Evolutionary conservation across 768 basidiomycete species (phyloP).

Genomic region (Boletales sp.): DNA sequence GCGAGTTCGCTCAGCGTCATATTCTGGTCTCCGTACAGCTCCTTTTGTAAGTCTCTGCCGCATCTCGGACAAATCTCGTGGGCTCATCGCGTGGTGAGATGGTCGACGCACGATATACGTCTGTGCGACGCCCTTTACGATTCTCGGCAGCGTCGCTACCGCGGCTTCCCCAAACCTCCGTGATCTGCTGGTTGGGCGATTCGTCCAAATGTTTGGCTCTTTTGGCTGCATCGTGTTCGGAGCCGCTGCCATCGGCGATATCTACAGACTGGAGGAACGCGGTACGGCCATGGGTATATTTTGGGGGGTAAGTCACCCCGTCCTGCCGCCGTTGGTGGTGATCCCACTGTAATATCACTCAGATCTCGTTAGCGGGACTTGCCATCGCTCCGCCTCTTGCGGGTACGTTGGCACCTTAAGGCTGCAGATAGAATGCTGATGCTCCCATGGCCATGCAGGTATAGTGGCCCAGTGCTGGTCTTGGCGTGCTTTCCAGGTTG

Average conservation of each 20-base stretch:
- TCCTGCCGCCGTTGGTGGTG: neutral
- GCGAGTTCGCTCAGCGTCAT: slow-evolving; percentile 44
- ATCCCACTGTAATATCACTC: neutral
- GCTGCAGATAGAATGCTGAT: neutral
- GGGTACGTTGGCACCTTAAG: slow-evolving; percentile 30
- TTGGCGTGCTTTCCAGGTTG: slow-evolving; percentile 59
- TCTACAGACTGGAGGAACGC: slow-evolving; percentile 61
- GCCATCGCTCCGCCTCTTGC: slow-evolving; percentile 59
- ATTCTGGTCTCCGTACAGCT: slow-evolving; percentile 49
- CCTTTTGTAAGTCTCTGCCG: slow-evolving; percentile 40
- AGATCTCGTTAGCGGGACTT: slow-evolving; percentile 54
- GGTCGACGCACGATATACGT: slow-evolving; percentile 63
- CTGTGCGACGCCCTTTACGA: slow-evolving; percentile 52
- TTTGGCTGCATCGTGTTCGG: slow-evolving; percentile 53
- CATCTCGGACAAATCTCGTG: neutral
- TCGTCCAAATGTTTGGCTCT: slow-evolving; percentile 63
- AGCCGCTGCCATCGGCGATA: slow-evolving; percentile 62
- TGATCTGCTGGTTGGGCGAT: slow-evolving; percentile 57
- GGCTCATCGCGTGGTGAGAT: slow-evolving; percentile 36
- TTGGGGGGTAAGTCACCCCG: slow-evolving; percentile 40
- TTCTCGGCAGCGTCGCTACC: slow-evolving; percentile 58
- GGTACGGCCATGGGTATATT: slow-evolving; percentile 59
- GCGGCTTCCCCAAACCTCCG: slow-evolving; percentile 40
- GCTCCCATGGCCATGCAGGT: slow-evolving; percentile 36
- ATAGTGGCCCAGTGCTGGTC: slow-evolving; percentile 55